These are phyloP conservation scores for Beauveria medogensis DNA, from an alignment of 2,329 filamentous ascomycete species.

Conservation along the genomic window DNA sequence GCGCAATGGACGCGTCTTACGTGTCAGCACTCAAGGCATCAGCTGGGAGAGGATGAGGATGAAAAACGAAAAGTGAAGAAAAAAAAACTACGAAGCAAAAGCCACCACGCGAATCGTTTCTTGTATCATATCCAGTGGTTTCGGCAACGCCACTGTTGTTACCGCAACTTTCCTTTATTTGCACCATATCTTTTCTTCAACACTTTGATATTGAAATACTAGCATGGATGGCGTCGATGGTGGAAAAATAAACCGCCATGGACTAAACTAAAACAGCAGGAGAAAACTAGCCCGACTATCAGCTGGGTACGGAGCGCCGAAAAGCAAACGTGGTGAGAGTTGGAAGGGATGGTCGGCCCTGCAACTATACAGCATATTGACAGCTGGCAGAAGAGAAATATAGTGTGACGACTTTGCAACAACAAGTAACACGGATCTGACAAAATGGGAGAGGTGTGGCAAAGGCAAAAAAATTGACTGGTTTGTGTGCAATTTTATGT, in stretches of 20 bases:
- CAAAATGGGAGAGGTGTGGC: neutral
- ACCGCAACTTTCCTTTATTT: neutral
- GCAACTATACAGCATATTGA: neutral
- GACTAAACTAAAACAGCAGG: neutral
- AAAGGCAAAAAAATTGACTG: conserved; percentile 1
- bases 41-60: neutral
- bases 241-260: neutral
- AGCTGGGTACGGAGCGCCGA: neutral
- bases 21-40: neutral
- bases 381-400: neutral
- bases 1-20: neutral
- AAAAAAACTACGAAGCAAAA: neutral
- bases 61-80: neutral
- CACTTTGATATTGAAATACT: neutral
- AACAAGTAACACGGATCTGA: neutral
- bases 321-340: neutral
- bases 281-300: neutral
- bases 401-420: conserved; percentile 1
- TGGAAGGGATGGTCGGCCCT: neutral
- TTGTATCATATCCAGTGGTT: conserved; percentile 8
- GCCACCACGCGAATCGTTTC: conserved; percentile 1
- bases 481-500: conserved; percentile 3
- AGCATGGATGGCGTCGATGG: conserved; percentile 7
- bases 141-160: neutral
- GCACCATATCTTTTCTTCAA: neutral